Base-by-base conservation (phyloP, 257 asterid genomes). In the Haberlea rhodopensis region DNA sequence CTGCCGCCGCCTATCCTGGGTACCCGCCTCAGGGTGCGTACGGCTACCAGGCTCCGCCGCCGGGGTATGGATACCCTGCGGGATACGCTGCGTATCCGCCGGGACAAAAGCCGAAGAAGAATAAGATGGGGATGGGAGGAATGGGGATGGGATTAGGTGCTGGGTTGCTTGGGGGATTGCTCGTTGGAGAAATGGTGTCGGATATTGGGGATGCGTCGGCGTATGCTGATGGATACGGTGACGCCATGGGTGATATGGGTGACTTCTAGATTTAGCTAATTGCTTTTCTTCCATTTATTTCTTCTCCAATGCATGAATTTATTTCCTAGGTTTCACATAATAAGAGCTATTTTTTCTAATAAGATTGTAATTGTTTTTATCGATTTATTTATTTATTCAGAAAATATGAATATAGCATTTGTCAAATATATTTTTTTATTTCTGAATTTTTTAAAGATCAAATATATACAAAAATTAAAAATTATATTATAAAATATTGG, bases 161-260 rank as follows among this genome's bases (percentile, higher is more conserved):
- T 21, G 97, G 97, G 55, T 74, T 91, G 83, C 86, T 91, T 0
- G 97, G 97, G 22, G 97, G 97, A 25, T 54, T 91, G 79, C 73
- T 91, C 67, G 78, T 91, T 5, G 97, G 97, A 40, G 97, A 88
- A 5, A 86, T 86, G 90, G 77, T 71, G 1, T 76, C 81, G 64
- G 84, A 79, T 59, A 22, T 76, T 22, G 81, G 82, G 1, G 95
- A 91, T 3, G 69, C 72, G 0, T 82, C 77, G 48, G 80, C 69
- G 1, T 81, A 81, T 52, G 81, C 77, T 1, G 86, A 81, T 51
- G 86, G 86, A 1, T 81, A 78, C 31, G 78, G 67, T 3, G 86
- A 81, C 20, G 86, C 79, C 31, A 78, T 81, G 86, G 86, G 70
- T 20, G 85, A 66, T 18, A 65, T 77, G 73, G 68, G 68, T 13